These are phyloP conservation scores for Argentina anserina DNA, from an alignment of 306 rosid genomes.

Conservation along the genomic window DNA sequence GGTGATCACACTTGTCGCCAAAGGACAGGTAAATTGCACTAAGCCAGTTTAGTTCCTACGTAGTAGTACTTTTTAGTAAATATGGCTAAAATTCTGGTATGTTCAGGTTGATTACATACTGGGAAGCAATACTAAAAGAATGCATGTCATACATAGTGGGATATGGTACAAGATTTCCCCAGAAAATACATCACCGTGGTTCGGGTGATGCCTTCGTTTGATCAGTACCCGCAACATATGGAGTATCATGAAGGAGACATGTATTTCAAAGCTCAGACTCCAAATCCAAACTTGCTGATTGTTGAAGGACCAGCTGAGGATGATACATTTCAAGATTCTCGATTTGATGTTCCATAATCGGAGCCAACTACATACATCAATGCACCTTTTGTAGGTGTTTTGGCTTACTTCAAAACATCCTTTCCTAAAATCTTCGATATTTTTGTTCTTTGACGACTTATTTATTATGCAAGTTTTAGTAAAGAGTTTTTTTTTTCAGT, in stretches of 20 bases:
- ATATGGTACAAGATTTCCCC: conserved; percentile 39
- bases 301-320: conserved; percentile 43
- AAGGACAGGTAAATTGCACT: conserved; percentile 9
- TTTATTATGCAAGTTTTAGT: no score
- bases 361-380: conserved; percentile 54
- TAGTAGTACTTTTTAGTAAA: not conserved
- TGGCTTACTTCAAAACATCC: conserved; percentile 44
- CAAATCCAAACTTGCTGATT: conserved; percentile 39
- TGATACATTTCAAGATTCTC: conserved; percentile 39
- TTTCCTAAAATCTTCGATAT: not conserved
- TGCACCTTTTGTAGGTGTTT: conserved; percentile 50
- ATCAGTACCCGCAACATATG: conserved; percentile 12
- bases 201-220: conserved; percentile 39
- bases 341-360: conserved; percentile 35
- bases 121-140: conserved; percentile 12
- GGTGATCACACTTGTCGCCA: conserved; percentile 45
- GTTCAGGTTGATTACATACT: conserved; percentile 5
- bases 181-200: conserved; percentile 50
- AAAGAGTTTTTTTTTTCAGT: no score
- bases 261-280: conserved; percentile 20
- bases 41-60: not conserved
- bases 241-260: conserved; percentile 33
- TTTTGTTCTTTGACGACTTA: no score
- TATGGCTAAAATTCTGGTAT: not conserved
- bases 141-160: conserved; percentile 63